Evolutionary conservation across 2,329 filamentous ascomycete genomes (phyloP), one percentile per base, ranked within the genome.

Genomic region (Leptographium galeiforme): DNA sequence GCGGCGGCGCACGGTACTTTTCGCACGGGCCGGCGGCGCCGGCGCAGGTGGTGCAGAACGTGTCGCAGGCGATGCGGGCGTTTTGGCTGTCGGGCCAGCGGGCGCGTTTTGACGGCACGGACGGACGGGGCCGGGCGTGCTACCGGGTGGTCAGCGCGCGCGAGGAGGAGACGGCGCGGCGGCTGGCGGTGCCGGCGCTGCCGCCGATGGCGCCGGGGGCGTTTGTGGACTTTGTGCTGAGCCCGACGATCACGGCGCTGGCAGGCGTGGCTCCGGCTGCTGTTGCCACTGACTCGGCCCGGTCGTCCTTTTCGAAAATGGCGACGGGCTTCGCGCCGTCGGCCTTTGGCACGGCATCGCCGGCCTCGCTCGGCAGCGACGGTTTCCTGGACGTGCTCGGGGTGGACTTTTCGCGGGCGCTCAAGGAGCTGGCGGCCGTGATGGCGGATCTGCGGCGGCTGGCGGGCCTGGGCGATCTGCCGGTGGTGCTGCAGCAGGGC

Each of bases 11-110:
- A 30, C 79, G 91, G 59, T 91, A 91, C 72, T 97, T 97, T 70
- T 94, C 89, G 1, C 90, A 96, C 69, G 80, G 82, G 1, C 89
- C 91, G 1, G 85, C 87, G 11, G 81, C 84, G 8, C 89, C 89
- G 41, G 89, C 90, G 1, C 88, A 97, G 66, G 89, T 97, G 48
- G 80, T 97, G 51, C 86, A 93, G 67, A 95, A 95, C 68, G 91
- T 96, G n/a, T 95, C 89, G 13, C 84, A 89, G 61, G 93, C 89
- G 6, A 84, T 97, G 63, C 82, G 93, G 52, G 90, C 89, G 13
- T 96, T 98, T 69, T 85, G 88, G 70, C 76, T 95, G n/a, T 89
- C 87, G 0, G 93, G 93, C 0, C 82, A 95, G 63, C 93, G 90
- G 66, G 84, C 86, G 11, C 85, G 87, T 55, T 96, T 90, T 61